These are phyloP conservation scores for Xerocomus potaroensis DNA, from an alignment of 768 basidiomycete species.

Conservation along the genomic window DNA sequence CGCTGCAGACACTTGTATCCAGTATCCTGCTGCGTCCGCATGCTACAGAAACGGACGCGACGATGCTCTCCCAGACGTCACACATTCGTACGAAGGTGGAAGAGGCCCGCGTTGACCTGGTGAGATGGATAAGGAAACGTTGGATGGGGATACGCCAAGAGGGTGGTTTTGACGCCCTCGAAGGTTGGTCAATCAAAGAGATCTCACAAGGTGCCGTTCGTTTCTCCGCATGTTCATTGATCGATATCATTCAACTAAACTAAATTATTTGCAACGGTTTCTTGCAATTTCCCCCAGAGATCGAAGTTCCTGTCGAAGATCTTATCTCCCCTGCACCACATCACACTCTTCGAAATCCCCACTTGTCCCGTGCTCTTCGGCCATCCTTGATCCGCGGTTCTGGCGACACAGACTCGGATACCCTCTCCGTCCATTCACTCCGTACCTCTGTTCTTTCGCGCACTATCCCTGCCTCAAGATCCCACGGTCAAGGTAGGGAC, in stretches of 20 bases:
- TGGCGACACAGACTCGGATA: conserved; percentile 35
- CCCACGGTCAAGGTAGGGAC: conserved; percentile 21
- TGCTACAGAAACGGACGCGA: conserved; percentile 49
- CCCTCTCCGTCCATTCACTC: conserved; percentile 43
- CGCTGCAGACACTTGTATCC: conserved; percentile 60
- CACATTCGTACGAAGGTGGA: conserved; percentile 71
- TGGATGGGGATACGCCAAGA: conserved; percentile 74
- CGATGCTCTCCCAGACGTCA: conserved; percentile 67
- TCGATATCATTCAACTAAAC: no score
- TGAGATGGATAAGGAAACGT: conserved; percentile 68
- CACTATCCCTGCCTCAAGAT: conserved; percentile 21
- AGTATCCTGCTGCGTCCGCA: conserved; percentile 68
- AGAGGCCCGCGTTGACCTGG: conserved; percentile 43
- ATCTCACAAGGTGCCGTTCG: conserved; percentile 41
- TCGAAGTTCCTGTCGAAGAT: conserved; percentile 77
- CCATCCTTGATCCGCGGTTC: conserved; percentile 26
- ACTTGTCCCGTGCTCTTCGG: conserved; percentile 26
- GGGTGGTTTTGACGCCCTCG: conserved; percentile 79
- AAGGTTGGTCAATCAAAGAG: conserved; percentile 85
- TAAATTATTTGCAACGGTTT: neutral
- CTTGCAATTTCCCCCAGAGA: conserved; percentile 43
- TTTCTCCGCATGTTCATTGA: no score
- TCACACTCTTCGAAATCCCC: conserved; percentile 21
- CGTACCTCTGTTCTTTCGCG: conserved; percentile 41
- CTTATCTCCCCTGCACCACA: conserved; percentile 48